Evolutionary conservation across 352 stramenopile species (phyloP).

Genomic region (Phytophthora cryptogea): DNA sequence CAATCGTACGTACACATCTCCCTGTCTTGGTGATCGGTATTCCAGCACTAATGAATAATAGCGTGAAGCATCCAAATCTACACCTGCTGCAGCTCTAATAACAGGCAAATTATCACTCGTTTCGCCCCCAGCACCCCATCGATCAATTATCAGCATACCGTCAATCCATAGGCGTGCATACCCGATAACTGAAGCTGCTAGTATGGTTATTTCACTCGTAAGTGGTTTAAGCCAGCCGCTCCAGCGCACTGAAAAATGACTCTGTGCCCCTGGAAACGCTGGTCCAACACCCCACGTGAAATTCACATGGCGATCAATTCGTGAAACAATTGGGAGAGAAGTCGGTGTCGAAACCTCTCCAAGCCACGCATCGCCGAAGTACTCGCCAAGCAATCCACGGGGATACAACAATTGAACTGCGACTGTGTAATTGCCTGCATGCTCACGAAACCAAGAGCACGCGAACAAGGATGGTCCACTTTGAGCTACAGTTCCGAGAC

Average conservation of each 20-base stretch:
- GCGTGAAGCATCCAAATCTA: slow-evolving; percentile 38
- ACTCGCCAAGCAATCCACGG: slow-evolving; percentile 65
- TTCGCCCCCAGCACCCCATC: slow-evolving; percentile 49
- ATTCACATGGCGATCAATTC: slow-evolving; percentile 71
- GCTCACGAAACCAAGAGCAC: slow-evolving; percentile 53
- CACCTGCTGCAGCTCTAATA: slow-evolving; percentile 19
- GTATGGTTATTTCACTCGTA: slow-evolving; percentile 39
- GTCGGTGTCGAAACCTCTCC: slow-evolving; percentile 15
- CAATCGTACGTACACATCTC: slow-evolving; percentile 45
- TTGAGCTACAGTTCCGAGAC: slow-evolving; percentile 17
- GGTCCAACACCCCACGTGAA: slow-evolving; percentile 69
- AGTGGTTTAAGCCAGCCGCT: slow-evolving; percentile 66
- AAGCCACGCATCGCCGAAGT: slow-evolving; percentile 71
- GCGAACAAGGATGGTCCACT: slow-evolving; percentile 26
- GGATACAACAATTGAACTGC: slow-evolving; percentile 61
- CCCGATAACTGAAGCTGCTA: slow-evolving; percentile 55
- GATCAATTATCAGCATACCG: slow-evolving; percentile 64
- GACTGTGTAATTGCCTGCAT: slow-evolving; percentile 54
- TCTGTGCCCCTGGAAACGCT: slow-evolving; percentile 50
- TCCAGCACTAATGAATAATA: slow-evolving; percentile 66
- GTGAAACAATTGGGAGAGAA: slow-evolving; percentile 29
- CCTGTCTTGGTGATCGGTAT: slow-evolving; percentile 51
- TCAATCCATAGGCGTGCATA: slow-evolving; percentile 69
- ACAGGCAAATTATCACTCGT: slow-evolving; percentile 20
- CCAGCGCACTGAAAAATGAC: slow-evolving; percentile 71